Conservation (phyloP, 139 green algal genomes). For the Micractinium conductrix region DNA sequence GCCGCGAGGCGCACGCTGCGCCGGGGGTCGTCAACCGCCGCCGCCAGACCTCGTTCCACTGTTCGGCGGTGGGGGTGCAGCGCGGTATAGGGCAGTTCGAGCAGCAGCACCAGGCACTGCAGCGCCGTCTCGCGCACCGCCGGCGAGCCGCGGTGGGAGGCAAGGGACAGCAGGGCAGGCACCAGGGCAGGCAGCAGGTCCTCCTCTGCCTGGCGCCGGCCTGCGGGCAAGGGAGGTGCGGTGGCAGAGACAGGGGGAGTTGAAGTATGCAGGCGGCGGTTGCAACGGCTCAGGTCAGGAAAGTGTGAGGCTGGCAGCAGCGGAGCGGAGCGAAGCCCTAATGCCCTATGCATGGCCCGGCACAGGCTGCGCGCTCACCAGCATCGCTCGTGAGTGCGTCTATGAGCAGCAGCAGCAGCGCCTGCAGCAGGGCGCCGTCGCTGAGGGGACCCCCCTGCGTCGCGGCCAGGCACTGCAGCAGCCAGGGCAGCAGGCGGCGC, state of each 20-base stretch:
- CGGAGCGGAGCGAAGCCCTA: no score
- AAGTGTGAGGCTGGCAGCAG: no score
- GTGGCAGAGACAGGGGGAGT: no score
- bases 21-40: conserved; percentile 38
- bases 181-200: conserved; percentile 29
- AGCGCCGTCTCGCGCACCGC: conserved; percentile 26
- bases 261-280: no score
- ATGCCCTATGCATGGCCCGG: no score
- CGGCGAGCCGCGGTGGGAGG: neutral
- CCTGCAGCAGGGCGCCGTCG: conserved; percentile 20
- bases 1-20: conserved; percentile 35
- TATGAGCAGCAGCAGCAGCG: conserved; percentile 28
- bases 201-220: neutral
- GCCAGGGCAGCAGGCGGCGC: conserved; percentile 30
- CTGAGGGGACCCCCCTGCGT: conserved; percentile 21
- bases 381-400: neutral
- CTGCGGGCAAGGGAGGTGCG: conserved; percentile 1
- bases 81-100: conserved; percentile 36
- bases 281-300: no score
- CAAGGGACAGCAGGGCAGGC: conserved; percentile 13
- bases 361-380: no score
- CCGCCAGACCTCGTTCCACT: conserved; percentile 19
- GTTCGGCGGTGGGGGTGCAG: conserved; percentile 27
- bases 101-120: conserved; percentile 35
- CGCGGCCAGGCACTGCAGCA: conserved; percentile 34